phyloP scores from a whole-genome alignment of 768 basidiomycete species.

The Suillus occidentalis region DNA sequence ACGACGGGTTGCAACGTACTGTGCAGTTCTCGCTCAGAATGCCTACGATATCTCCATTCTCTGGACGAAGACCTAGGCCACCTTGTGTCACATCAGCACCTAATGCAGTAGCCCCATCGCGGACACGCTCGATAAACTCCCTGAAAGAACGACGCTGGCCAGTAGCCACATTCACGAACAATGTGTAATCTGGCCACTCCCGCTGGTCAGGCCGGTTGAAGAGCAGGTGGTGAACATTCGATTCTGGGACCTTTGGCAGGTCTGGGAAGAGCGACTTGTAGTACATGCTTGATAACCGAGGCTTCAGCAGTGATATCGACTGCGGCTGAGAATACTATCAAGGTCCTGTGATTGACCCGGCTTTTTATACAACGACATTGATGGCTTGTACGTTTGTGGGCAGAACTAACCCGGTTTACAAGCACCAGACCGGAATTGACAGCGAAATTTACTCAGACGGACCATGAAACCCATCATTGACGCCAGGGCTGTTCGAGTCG shows the following conservation, averaged over 20 bases:
- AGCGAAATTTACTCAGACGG: no score
- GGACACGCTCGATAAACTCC: slow-evolving; percentile 52
- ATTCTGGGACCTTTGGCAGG: slow-evolving; percentile 46
- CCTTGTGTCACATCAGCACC: slow-evolving; percentile 46
- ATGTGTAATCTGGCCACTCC: slow-evolving; percentile 52
- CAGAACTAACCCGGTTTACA: background rate
- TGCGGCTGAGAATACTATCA: background rate
- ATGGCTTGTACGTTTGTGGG: background rate
- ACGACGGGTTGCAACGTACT: slow-evolving; percentile 37
- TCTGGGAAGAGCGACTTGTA: slow-evolving; percentile 59
- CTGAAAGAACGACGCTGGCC: slow-evolving; percentile 45
- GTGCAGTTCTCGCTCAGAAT: slow-evolving; percentile 69
- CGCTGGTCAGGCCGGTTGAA: slow-evolving; percentile 55
- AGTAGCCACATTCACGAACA: slow-evolving; percentile 56
- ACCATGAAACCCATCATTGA: background rate
- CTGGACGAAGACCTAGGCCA: slow-evolving; percentile 52
- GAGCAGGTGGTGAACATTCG: slow-evolving; percentile 56
- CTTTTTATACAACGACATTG: background rate
- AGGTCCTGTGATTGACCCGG: background rate
- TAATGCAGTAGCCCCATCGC: slow-evolving; percentile 58
- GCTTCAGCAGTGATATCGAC: background rate
- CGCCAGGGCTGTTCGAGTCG: background rate
- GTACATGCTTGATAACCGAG: slow-evolving; percentile 39
- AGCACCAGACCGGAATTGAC: no score
- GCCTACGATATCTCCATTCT: slow-evolving; percentile 61